Evolutionary conservation across 1,284 basidiomycete species (phyloP).

Genomic region (Flammula alnicola): DNA sequence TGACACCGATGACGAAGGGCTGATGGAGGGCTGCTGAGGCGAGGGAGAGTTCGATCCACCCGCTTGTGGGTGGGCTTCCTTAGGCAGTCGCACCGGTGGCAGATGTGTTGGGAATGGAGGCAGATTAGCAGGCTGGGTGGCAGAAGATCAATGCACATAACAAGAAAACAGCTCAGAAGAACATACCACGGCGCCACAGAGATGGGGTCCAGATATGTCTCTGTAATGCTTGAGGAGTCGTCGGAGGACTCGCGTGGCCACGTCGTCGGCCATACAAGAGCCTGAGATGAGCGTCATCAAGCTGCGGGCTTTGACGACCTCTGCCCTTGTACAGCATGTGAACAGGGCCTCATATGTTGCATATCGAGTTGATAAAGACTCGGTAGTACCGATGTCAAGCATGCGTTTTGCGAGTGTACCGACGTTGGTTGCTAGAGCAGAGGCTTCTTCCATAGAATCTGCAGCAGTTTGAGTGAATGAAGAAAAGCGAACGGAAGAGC

Average conservation of each 20-base stretch:
- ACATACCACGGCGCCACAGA: too few relatives aligned
- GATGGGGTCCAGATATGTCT: too few relatives aligned
- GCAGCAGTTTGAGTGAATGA: neutral
- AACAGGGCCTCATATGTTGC: conserved; percentile 83
- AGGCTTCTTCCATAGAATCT: conserved; percentile 88
- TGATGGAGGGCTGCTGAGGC: too few relatives aligned
- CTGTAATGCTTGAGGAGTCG: too few relatives aligned
- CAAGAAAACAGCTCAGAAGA: too few relatives aligned
- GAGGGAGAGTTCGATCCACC: too few relatives aligned
- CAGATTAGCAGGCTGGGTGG: too few relatives aligned
- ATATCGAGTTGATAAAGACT: conserved; percentile 65
- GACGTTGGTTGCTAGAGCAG: conserved; percentile 74
- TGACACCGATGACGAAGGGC: too few relatives aligned
- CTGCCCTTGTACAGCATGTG: conserved; percentile 64
- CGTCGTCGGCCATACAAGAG: conserved; percentile 72
- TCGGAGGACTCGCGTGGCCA: conserved; percentile 78
- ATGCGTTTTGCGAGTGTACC: conserved; percentile 73
- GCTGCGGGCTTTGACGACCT: conserved; percentile 55
- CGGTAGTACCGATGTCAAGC: conserved; percentile 73
- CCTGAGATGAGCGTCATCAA: conserved; percentile 70
- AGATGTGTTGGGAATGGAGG: too few relatives aligned
- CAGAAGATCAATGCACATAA: too few relatives aligned
- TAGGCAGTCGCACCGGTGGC: too few relatives aligned
- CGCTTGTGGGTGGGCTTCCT: too few relatives aligned
- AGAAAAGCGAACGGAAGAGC: neutral